Evolutionary conservation across 352 stramenopile genomes (phyloP).

Genomic region (Phytophthora pini): DNA sequence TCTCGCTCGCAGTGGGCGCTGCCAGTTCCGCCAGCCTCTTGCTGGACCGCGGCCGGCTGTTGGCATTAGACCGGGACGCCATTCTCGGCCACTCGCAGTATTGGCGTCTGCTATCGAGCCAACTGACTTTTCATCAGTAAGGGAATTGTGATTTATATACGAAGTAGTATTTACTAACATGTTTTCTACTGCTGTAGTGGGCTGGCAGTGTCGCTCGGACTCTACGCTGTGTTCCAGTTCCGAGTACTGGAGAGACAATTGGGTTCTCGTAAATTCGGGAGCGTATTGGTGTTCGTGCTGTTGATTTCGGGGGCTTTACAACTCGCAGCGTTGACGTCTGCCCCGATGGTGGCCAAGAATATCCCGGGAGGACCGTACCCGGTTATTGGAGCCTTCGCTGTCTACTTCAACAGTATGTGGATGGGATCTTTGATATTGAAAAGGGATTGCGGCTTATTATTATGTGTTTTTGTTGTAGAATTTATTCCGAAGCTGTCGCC

Average conservation of each 20-base stretch:
- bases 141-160: slow-evolving; percentile 4
- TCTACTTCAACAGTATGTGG: slow-evolving; percentile 82
- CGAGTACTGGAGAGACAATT: slow-evolving; percentile 83
- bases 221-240: slow-evolving; percentile 90
- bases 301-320: slow-evolving; percentile 56
- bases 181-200: slow-evolving; percentile 46
- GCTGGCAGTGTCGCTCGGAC: slow-evolving; percentile 74
- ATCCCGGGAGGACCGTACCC: slow-evolving; percentile 75
- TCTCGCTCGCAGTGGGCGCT: slow-evolving; percentile 69
- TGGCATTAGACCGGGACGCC: slow-evolving; percentile 62
- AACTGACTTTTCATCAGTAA: slow-evolving; percentile 83
- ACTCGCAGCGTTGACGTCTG: slow-evolving; percentile 50
- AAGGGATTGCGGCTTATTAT: background rate
- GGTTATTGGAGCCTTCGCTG: slow-evolving; percentile 70
- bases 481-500: slow-evolving; percentile 82
- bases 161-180: slow-evolving; percentile 16
- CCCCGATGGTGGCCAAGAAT: slow-evolving; percentile 42
- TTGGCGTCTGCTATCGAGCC: slow-evolving; percentile 73
- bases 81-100: slow-evolving; percentile 64
- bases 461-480: slow-evolving; percentile 38
- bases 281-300: slow-evolving; percentile 71
- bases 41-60: slow-evolving; percentile 59
- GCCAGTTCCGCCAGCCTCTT: slow-evolving; percentile 73
- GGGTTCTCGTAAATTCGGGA: slow-evolving; percentile 89
- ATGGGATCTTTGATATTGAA: background rate